Conservation (phyloP, 2,329 filamentous ascomycete genomes). For the Diaporthe vaccinii region DNA sequence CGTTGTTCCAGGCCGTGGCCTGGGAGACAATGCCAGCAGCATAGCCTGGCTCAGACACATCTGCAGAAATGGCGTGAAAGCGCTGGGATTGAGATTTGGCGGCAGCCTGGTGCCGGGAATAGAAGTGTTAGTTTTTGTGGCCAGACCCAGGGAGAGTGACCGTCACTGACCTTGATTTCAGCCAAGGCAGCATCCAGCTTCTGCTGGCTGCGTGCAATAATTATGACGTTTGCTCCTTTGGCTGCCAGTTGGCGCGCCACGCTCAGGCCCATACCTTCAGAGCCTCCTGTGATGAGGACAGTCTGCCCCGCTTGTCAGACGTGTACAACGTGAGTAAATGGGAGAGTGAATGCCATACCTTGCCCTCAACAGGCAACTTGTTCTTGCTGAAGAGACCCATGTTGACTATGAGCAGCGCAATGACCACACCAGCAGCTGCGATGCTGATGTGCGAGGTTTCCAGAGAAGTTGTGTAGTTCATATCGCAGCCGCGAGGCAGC, state of each 20-base stretch:
- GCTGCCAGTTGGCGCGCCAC: constrained; percentile 72
- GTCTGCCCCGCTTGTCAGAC: constrained; percentile 61
- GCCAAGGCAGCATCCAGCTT: constrained; percentile 71
- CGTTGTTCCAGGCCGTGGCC: constrained; percentile 83
- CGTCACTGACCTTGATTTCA: constrained; percentile 63
- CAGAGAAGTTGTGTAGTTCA: constrained; percentile 43
- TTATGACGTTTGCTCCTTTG: constrained; percentile 77
- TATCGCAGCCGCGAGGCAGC: constrained; percentile 29
- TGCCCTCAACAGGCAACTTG: constrained; percentile 86
- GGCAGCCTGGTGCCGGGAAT: constrained; percentile 61
- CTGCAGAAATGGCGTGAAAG: constrained; percentile 87
- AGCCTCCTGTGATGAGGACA: constrained; percentile 77
- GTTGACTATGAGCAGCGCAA: constrained; percentile 52
- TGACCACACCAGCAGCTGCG: constrained; percentile 50
- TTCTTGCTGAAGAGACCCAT: constrained; percentile 83
- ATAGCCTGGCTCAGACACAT: constrained; percentile 80
- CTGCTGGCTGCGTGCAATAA: constrained; percentile 72
- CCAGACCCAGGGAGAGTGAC: not conserved
- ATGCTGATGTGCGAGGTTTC: constrained; percentile 44
- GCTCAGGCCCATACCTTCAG: constrained; percentile 77
- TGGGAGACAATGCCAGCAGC: constrained; percentile 78
- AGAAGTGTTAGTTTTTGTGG: constrained; percentile 49
- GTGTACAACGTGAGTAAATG: not conserved
- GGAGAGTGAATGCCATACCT: constrained; percentile 64
- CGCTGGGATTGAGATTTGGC: constrained; percentile 78